phyloP scores from a whole-genome alignment of 2,329 filamentous ascomycete genomes.

The Fusarium sp. region DNA sequence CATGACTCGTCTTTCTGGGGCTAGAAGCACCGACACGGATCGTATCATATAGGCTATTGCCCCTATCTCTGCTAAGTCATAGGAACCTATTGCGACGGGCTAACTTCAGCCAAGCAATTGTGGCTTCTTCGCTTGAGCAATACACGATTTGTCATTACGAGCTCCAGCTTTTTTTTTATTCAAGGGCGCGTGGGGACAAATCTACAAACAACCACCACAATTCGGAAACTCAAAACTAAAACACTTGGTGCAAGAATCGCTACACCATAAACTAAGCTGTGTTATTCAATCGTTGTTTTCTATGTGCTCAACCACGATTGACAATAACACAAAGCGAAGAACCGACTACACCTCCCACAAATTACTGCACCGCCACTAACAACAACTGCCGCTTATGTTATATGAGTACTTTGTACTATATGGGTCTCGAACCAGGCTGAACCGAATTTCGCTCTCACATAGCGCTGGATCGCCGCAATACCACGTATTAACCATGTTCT shows the following conservation, averaged over 20 bases:
- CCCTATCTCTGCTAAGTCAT: neutral
- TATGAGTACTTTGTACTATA: neutral
- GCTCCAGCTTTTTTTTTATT: neutral
- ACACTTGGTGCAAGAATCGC: neutral
- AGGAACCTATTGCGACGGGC: neutral
- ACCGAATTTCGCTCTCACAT: slow-evolving; percentile 3
- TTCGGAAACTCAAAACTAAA: neutral
- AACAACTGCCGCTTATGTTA: neutral
- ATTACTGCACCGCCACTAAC: neutral
- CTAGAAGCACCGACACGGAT: slow-evolving; percentile 7
- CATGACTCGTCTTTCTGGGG: slow-evolving; percentile 11
- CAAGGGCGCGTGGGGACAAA: neutral
- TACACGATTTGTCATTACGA: neutral
- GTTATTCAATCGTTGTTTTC: neutral
- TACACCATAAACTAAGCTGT: neutral
- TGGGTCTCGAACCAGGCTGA: neutral
- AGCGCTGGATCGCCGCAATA: slow-evolving; percentile 8
- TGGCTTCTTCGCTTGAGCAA: neutral
- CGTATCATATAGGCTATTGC: slow-evolving; percentile 3
- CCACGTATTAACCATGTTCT: neutral
- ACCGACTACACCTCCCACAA: neutral
- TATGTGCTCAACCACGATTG: neutral
- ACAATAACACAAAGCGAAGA: neutral
- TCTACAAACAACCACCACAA: neutral
- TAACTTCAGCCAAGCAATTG: neutral